Conservation (phyloP, 179 eudicot genomes). For the Heliamphora pulchella region DNA sequence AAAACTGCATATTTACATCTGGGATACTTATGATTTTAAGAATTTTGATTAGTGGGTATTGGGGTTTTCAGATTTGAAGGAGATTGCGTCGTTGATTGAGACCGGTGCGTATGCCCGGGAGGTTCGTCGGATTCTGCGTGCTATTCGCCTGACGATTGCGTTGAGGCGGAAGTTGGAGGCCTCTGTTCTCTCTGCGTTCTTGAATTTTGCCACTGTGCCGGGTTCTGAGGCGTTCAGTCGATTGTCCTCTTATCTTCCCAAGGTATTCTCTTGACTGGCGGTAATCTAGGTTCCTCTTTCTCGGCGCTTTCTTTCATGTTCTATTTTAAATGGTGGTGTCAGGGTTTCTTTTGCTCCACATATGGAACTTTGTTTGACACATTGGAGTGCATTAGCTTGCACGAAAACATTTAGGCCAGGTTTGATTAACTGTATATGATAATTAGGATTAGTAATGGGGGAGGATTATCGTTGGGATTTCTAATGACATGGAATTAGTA, state of each 20-base stretch:
- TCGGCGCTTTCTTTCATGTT: background rate
- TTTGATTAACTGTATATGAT: too few species aligned
- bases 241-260: conserved; percentile 58
- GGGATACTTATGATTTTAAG: background rate
- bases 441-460: too few species aligned
- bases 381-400: background rate
- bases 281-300: background rate
- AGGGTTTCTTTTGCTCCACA: background rate
- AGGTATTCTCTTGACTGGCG: conserved; percentile 35
- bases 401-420: background rate
- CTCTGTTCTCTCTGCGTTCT: conserved; percentile 53
- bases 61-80: conserved; percentile 52
- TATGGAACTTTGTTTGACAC: background rate
- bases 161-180: conserved; percentile 63
- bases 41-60: background rate
- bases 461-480: too few species aligned
- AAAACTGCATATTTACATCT: background rate
- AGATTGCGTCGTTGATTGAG: conserved; percentile 65
- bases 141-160: conserved; percentile 60
- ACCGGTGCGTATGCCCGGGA: conserved; percentile 72
- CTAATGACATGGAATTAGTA: too few species aligned
- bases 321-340: background rate
- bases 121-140: conserved; percentile 63
- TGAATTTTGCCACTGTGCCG: conserved; percentile 52
- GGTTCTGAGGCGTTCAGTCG: conserved; percentile 70